A percentile compares a stretch with the other conserved stretches of the same genome.
Evolutionary conservation across 1,284 basidiomycete genomes (phyloP).

Genomic region (Sparassis latifolia): DNA sequence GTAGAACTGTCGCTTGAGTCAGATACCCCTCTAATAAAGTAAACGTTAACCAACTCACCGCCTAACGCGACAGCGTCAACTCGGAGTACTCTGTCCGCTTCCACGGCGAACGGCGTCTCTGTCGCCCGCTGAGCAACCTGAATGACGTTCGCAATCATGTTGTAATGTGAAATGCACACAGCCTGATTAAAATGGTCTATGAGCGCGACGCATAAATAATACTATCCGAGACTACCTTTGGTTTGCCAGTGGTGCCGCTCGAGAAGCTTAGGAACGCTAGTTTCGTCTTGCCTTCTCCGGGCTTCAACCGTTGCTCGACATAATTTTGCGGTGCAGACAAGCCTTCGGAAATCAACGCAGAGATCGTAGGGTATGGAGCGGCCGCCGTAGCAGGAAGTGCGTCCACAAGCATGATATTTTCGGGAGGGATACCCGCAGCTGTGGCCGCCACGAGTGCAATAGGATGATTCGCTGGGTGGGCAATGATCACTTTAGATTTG

Average conservation of each 20-base stretch:
- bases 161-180: slow-evolving; percentile 63
- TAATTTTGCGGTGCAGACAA: slow-evolving; percentile 34
- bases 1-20: slow-evolving; percentile 16
- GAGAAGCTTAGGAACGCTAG: slow-evolving; percentile 74
- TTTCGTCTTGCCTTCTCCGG: slow-evolving; percentile 59
- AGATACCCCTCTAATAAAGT: neutral
- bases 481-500: slow-evolving; percentile 47
- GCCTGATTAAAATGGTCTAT: slow-evolving; percentile 35
- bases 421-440: slow-evolving; percentile 39
- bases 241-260: slow-evolving; percentile 75
- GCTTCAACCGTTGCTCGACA: slow-evolving; percentile 40
- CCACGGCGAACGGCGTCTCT: slow-evolving; percentile 33
- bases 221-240: slow-evolving; percentile 45
- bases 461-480: slow-evolving; percentile 43
- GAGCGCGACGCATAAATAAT: neutral
- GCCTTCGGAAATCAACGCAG: slow-evolving; percentile 48
- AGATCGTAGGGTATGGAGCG: slow-evolving; percentile 30
- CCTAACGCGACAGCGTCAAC: slow-evolving; percentile 47
- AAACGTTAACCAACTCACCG: slow-evolving; percentile 8
- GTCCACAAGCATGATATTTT: slow-evolving; percentile 50
- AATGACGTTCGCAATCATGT: slow-evolving; percentile 61
- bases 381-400: slow-evolving; percentile 10
- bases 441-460: slow-evolving; percentile 45
- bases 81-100: slow-evolving; percentile 39
- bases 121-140: slow-evolving; percentile 50